Base-by-base conservation (phyloP, 306 rosid species). In the Hippophae tibetana region DNA sequence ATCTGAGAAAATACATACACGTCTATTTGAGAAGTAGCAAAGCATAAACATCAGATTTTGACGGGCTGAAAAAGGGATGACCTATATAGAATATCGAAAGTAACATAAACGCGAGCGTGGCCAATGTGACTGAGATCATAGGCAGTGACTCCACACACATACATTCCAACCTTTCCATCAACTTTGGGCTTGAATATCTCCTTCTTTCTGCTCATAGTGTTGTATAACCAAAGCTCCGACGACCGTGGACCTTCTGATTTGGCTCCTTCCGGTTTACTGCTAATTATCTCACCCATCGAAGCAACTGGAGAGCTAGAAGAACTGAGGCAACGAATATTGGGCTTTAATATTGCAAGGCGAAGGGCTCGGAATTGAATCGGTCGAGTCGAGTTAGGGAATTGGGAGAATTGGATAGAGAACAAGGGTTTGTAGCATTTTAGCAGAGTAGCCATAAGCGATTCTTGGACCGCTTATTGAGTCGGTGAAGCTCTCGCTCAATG, bases 111-210 rank as follows among this genome's bases (percentile, higher is more conserved):
- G 52, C 99, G 99, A 56, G 99, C 99, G 49, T 92, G 99, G 54
- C 99, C 99, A 55, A 92, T 82, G 68, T 92, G 99, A 69, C 99
- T 92, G 55, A 92, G 90, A 69, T 88, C 96, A 60, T 92, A 92
- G 26, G 97, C 97, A 1, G 99, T 92, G 56, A 92, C 96, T 14
- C 99, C 97, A 42, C 99, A 92, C 2, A 92, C 99, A 48, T 92
- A 92, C 97, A 88, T 92, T 57, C 95, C 90, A 8, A 88, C 99
- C 63, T 68, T 89, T 6, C 79, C 86, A 60, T 84, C 88, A 7
- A 80, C 72, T 78, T 88, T 92, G 43, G 99, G 82, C 68, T 71
- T 79, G 48, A 92, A 84, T 8, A 77, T 45, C 59, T 86, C 84
- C 76, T 78, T 83, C 71, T 46, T 80, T 65, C 76, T 85, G 57